Percentiles rank a stretch among this genome's conserved stretches.
Evolutionary conservation across 1,284 basidiomycete species (phyloP).

Genomic region (Marasmius tenuissimus): DNA sequence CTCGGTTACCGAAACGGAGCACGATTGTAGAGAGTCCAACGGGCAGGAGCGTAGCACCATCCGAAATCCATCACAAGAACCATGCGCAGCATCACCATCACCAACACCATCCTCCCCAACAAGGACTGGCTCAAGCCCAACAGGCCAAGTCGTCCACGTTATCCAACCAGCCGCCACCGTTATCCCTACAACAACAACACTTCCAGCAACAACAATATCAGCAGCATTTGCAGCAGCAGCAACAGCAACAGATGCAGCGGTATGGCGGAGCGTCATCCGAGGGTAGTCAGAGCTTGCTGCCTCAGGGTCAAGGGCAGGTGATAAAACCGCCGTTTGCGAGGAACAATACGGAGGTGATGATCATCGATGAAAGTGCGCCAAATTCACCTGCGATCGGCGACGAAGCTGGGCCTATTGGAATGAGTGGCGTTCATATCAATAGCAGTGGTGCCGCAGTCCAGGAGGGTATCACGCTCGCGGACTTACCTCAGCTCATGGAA

Average conservation of each 20-base stretch:
- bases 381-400: conserved; percentile 60
- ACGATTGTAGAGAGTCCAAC: conserved; percentile 97
- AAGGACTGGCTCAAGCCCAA: conserved; percentile 31
- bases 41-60: conserved; percentile 65
- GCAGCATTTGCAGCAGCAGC: conserved; percentile 24
- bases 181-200: conserved; percentile 15
- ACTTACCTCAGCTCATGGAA: conserved; percentile 92
- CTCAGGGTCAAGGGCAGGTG: conserved; percentile 43
- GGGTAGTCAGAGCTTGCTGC: conserved; percentile 7
- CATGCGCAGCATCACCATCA: conserved; percentile 6
- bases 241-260: conserved; percentile 29
- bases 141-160: conserved; percentile 38
- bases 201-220: conserved; percentile 3
- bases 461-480: conserved; percentile 92
- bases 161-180: conserved; percentile 37
- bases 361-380: conserved; percentile 81
- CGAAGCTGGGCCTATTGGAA: conserved; percentile 37
- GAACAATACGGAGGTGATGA: conserved; percentile 87
- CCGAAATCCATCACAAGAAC: conserved; percentile 21
- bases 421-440: conserved; percentile 13
- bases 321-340: conserved; percentile 76
- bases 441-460: conserved; percentile 39
- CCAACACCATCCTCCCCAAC: conserved; percentile 19
- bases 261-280: neutral
- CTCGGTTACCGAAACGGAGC: conserved; percentile 89